A percentile compares a stretch with the other conserved stretches of the same genome.
phyloP scores from a whole-genome alignment of 768 basidiomycete genomes.

The Chalciporus sphaerocephalus region DNA sequence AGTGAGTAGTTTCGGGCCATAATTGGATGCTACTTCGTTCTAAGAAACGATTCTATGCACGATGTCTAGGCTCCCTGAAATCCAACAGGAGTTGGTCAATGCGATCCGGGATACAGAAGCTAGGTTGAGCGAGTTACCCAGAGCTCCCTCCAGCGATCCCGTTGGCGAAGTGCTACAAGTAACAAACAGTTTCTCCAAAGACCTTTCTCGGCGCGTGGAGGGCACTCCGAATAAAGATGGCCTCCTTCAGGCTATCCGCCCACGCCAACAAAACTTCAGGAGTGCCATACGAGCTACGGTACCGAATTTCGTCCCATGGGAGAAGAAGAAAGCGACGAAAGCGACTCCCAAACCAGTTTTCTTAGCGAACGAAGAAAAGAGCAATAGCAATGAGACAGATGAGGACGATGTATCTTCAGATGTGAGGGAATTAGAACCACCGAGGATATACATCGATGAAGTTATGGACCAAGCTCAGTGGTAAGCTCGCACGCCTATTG shows the following conservation, averaged over 20 bases:
- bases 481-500: conserved; percentile 35
- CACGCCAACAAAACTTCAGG: conserved; percentile 46
- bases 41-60: background rate
- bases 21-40: background rate
- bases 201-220: conserved; percentile 43
- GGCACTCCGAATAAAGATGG: conserved; percentile 52
- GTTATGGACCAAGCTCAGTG: conserved; percentile 43
- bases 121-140: conserved; percentile 37
- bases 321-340: conserved; percentile 7
- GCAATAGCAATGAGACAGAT: conserved; percentile 2
- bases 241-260: conserved; percentile 52
- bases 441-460: conserved; percentile 47
- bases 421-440: background rate
- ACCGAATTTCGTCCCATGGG: conserved; percentile 55
- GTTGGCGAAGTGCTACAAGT: conserved; percentile 51
- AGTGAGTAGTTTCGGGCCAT: conserved; percentile 37
- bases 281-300: conserved; percentile 47
- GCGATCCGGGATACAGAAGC: conserved; percentile 39
- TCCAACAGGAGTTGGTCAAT: conserved; percentile 53
- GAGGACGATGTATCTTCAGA: conserved; percentile 9
- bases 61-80: conserved; percentile 51
- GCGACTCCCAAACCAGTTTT: conserved; percentile 25
- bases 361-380: conserved; percentile 38
- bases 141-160: conserved; percentile 52
- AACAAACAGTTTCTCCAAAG: conserved; percentile 44